Conservation (phyloP, 306 rosid species). For the Hylodesmum podocarpum region DNA sequence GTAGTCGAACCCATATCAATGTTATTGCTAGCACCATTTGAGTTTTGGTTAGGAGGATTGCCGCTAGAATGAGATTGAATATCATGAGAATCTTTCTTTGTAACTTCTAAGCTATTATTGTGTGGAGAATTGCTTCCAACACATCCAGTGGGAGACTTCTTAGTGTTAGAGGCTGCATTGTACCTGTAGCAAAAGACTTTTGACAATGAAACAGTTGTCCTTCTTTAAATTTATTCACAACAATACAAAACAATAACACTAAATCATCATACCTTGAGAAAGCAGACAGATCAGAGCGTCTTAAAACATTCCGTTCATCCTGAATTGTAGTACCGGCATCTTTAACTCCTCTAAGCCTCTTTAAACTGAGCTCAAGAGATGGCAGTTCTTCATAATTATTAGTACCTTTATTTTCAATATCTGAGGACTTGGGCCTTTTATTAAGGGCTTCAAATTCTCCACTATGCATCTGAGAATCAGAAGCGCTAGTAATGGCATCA, state of each 20-base stretch:
- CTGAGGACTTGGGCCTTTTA: constrained; percentile 43
- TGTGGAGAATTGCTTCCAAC: constrained; percentile 66
- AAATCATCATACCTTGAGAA: constrained; percentile 66
- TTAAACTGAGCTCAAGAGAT: constrained; percentile 68
- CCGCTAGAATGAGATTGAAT: constrained; percentile 61
- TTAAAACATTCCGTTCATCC: constrained; percentile 69
- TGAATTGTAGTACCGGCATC: constrained; percentile 49
- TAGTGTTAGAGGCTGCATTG: constrained; percentile 57
- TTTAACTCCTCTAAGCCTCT: constrained; percentile 74
- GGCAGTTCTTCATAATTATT: constrained; percentile 50
- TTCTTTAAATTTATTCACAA: constrained; percentile 15
- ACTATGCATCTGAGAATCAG: constrained; percentile 48
- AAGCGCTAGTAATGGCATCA: constrained; percentile 46
- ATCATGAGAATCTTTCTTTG: constrained; percentile 53
- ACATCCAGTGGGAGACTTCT: constrained; percentile 60
- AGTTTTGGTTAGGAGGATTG: constrained; percentile 69
- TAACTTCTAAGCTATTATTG: constrained; percentile 48
- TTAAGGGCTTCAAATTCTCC: constrained; percentile 51
- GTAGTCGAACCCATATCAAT: constrained; percentile 75
- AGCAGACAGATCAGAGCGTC: constrained; percentile 79
- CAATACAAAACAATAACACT: constrained; percentile 21
- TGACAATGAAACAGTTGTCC: not conserved
- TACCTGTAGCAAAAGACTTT: constrained; percentile 52
- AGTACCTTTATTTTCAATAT: constrained; percentile 43
- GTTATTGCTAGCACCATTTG: constrained; percentile 67